Evolutionary conservation across 345 rosid genomes (phyloP), one percentile per base, ranked within the genome.

Genomic region (Sonneratia alba): DNA sequence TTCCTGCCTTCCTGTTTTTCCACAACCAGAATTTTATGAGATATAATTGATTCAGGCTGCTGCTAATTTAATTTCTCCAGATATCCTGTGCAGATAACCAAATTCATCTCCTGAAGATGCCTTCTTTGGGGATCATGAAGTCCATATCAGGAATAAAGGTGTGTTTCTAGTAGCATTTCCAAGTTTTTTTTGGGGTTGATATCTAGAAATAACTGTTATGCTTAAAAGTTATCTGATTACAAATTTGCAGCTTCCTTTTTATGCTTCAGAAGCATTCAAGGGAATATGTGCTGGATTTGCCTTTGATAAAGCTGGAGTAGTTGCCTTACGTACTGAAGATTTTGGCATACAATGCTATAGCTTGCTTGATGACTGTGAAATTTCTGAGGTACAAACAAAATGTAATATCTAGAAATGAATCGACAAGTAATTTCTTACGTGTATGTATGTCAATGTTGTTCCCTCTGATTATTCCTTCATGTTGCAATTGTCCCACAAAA

Each of bases 21-120:
- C 24, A 16, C 51, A 9, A 1, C 18, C 49, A 15, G 71, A 6
- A 71, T 22, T 74, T 37, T 68, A 14, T 42, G 21, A 7, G 36
- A 27, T n/a, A 49, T 18, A 42, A 65, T 42, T 75, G 62, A 62
- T 47, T 70, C 49, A 38, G 27, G 43, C 70, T 24, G 53, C 47
- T 56, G 68, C 83, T 87, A 59, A 85, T 70, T 59, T 65, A 49
- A 73, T 75, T 56, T 62, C 61, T 81, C 78, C 84, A 95, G 99
- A 83, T 95, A 61, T 89, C 89, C 78, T 95, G 97, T 87, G 98
- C 92, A 82, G 99, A 95, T 82, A 95, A 95, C 82, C 98, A 87
- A 82, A 86, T 92, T 81, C 97, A 89, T 87, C 76, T 95, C 22
- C 82, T 95, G 47, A 88, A 88, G 80, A 90, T 88, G 89, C 96